Base-by-base conservation (phyloP, 164 flowering plant species). In the Annona cherimola region DNA sequence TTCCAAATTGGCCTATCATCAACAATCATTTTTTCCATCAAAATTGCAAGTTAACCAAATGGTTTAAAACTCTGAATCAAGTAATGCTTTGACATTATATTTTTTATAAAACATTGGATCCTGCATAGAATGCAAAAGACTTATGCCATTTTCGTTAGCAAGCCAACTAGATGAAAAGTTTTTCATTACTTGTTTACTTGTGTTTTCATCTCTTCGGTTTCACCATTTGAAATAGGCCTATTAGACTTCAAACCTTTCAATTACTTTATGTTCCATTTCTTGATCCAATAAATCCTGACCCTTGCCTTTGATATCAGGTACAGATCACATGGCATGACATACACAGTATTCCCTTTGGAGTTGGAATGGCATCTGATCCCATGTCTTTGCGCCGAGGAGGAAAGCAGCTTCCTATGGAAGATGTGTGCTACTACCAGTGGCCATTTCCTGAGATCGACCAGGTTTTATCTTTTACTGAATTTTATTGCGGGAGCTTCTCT, bases 341-440 rank as follows among this genome's bases (percentile, higher is more conserved):
- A 74, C 63, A 42, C 54, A 81, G 76, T 75, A 74, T 81, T 4
- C 96, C 97, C 9, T 86, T 91, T 81, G 86, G 91, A 59, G 81
- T 93, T 78, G 99, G 99, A 61, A 71, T 96, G 75, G 96, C 94
- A 70, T 87, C 99, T 61, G 99, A 93, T 85, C 89, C 99, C 40
- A 96, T 96, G 99, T 82, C 96, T 78, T 55, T 86, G 78, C 96
- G 97, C 63, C 88, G 91, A 75, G 98, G 99, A 74, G 99, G 84
- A 69, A 96, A 84, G 80, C 91, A 87, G 76, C 88, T 93, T 76
- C 89, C 93, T 0, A 96, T 96, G 98, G 99, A 96, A 87, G 99
- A 96, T 83, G 90, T 91, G 19, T 85, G 88, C 86, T 93, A 86
- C 79, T 86, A 83, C 78, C 86, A 82, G 12, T 96, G 99, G 98